Evolutionary conservation across 306 rosid species (phyloP), one percentile per base, ranked within the genome.

Genomic region (Cicer bijugum): DNA sequence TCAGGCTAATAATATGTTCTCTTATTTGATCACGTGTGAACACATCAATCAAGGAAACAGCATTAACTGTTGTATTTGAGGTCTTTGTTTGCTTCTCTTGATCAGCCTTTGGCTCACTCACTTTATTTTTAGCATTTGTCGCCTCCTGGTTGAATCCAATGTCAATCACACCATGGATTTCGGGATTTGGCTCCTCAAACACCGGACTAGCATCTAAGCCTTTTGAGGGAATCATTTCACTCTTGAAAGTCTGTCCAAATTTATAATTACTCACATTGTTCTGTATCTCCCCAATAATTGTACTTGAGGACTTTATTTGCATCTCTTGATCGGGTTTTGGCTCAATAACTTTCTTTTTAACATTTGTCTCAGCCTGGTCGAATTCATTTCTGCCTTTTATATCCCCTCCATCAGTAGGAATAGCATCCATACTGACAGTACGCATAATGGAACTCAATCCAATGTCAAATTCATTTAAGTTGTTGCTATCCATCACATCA

Each of bases 21-120:
- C 7, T 78, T 55, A 88, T 72, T 70, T 73, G 74, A 77, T 78
- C 70, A 35, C 8, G 12, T 53, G 85, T 72, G 71, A 84, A 80
- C 50, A 37, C 6, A 42, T 84, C 86, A 14, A 55, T 45, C 40
- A 81, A 55, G 69, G 85, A 72, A 73, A 68, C 74, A 75, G 43
- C 10, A 28, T 66, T 68, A 42, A 14, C 44, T 12, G 42, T 67
- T 17, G 37, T 6, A 40, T 53, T 39, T 75, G 47, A 52, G 60
- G 35, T 0, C 35, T 28, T 28, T 28, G 35, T 28, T 28, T 28
- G 35, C 35, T 28, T 28, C 35, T 28, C 53, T 20, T 12, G 37
- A 57, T 78, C 69, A 78, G 63, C 72, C 60, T 71, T 79, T 61
- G 64, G 76, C 63, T 61, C 61, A 67, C 6, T 43, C 8, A 16